phyloP scores from a whole-genome alignment of 2,329 filamentous ascomycete species.

The Alternaria conjuncta region DNA sequence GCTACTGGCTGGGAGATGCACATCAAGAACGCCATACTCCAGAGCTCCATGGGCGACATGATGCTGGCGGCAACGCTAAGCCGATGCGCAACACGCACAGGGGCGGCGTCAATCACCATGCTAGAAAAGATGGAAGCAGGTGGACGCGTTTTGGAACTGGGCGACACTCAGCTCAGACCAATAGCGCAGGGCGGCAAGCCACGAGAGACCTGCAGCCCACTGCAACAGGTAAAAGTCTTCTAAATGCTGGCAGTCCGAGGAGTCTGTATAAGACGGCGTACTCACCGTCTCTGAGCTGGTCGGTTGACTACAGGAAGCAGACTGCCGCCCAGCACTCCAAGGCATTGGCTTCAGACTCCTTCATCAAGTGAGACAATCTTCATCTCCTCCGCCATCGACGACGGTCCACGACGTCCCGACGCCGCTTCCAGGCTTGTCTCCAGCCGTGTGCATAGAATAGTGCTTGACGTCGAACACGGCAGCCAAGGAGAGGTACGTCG shows the following conservation, averaged over 20 bases:
- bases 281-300: slow-evolving; percentile 31
- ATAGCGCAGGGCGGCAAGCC: slow-evolving; percentile 43
- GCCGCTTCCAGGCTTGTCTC: slow-evolving; percentile 8
- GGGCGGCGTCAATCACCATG: slow-evolving; percentile 35
- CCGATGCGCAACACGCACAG: slow-evolving; percentile 18
- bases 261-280: slow-evolving; percentile 46
- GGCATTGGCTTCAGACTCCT: slow-evolving; percentile 33
- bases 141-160: slow-evolving; percentile 32
- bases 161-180: slow-evolving; percentile 40
- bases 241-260: slow-evolving; percentile 22
- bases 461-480: slow-evolving; percentile 7
- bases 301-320: slow-evolving; percentile 34
- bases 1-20: slow-evolving; percentile 19
- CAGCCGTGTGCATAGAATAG: slow-evolving; percentile 15
- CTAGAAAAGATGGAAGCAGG: slow-evolving; percentile 33
- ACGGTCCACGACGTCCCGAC: slow-evolving; percentile 27
- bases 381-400: slow-evolving; percentile 14
- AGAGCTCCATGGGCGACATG: slow-evolving; percentile 16
- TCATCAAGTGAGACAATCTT: slow-evolving; percentile 35
- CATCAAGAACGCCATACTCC: neutral
- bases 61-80: slow-evolving; percentile 18
- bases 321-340: slow-evolving; percentile 30
- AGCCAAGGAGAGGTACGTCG: slow-evolving; percentile 31
- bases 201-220: slow-evolving; percentile 37
- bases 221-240: slow-evolving; percentile 40